Evolutionary conservation across 345 rosid genomes (phyloP).

Genomic region (Draba incana): DNA sequence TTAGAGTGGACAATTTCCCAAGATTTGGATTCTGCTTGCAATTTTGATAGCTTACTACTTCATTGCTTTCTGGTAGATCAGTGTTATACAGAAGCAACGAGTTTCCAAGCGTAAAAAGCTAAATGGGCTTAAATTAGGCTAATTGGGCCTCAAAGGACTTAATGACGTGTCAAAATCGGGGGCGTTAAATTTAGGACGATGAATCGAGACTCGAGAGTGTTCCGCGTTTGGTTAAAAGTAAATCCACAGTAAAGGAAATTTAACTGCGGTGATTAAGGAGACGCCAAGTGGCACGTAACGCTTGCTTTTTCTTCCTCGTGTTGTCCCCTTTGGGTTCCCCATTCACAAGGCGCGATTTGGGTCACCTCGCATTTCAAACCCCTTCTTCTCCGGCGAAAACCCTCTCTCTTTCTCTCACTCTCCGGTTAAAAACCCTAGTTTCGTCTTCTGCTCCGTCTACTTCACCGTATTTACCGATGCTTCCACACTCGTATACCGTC

Average conservation of each 20-base stretch:
- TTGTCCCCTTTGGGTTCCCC: constrained; percentile 22
- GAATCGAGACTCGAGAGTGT: constrained; percentile 29
- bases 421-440: constrained; percentile 44
- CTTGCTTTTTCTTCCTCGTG: constrained; percentile 44
- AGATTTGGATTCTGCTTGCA: constrained; percentile 1
- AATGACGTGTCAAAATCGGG: constrained; percentile 21
- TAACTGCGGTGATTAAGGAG: constrained; percentile 21
- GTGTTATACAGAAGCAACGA: neutral
- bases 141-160: neutral
- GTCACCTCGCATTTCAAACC: constrained; percentile 52
- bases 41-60: neutral
- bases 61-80: neutral
- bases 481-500: constrained; percentile 70
- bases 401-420: neutral
- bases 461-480: constrained; percentile 47
- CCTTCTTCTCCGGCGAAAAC: constrained; percentile 46
- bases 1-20: neutral
- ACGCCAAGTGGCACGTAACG: constrained; percentile 21
- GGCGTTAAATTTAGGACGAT: constrained; percentile 21
- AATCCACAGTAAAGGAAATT: neutral
- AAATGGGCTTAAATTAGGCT: neutral
- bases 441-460: neutral
- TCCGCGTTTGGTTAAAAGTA: constrained; percentile 16
- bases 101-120: neutral
- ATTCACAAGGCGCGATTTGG: constrained; percentile 64